Percentiles rank a stretch among this genome's conserved stretches.
Evolutionary conservation across 495 filamentous ascomycete species (phyloP).

Genomic region (Penicillium canariense): DNA sequence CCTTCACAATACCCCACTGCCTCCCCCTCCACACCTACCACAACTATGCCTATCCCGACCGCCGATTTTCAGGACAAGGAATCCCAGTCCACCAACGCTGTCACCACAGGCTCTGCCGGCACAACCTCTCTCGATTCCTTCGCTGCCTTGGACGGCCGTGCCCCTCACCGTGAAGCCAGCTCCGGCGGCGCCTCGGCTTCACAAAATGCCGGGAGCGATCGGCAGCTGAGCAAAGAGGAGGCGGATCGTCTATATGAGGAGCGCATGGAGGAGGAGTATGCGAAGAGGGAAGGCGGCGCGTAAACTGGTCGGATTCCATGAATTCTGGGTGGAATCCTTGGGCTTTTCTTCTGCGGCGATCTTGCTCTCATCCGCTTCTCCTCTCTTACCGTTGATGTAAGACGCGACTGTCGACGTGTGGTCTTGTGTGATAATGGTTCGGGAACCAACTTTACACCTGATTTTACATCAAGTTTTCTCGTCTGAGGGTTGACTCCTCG

Average conservation of each 20-base stretch:
- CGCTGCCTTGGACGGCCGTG: constrained; percentile 10
- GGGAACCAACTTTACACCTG: too few relatives aligned
- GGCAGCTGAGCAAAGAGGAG: constrained; percentile 47
- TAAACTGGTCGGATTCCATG: constrained; percentile 20
- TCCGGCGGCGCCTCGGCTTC: constrained; percentile 11
- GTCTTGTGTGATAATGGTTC: too few relatives aligned
- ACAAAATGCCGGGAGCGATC: constrained; percentile 19
- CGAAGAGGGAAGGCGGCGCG: constrained; percentile 71
- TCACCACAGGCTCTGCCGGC: constrained; percentile 11
- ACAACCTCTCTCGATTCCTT: background rate
- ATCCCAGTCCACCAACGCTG: constrained; percentile 7
- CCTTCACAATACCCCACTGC: background rate
- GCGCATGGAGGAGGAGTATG: constrained; percentile 75
- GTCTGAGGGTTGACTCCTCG: too few relatives aligned
- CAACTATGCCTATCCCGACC: constrained; percentile 33
- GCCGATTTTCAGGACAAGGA: constrained; percentile 20
- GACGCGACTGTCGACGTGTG: too few relatives aligned
- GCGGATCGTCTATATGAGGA: constrained; percentile 65
- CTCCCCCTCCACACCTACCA: constrained; percentile 1
- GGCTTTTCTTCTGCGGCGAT: background rate
- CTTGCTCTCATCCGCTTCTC: too few relatives aligned
- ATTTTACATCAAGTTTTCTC: too few relatives aligned
- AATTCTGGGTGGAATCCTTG: background rate
- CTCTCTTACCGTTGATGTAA: too few relatives aligned
- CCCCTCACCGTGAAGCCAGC: constrained; percentile 10